Conservation (phyloP, 2,329 filamentous ascomycete genomes). For the Cladosporium velox region DNA sequence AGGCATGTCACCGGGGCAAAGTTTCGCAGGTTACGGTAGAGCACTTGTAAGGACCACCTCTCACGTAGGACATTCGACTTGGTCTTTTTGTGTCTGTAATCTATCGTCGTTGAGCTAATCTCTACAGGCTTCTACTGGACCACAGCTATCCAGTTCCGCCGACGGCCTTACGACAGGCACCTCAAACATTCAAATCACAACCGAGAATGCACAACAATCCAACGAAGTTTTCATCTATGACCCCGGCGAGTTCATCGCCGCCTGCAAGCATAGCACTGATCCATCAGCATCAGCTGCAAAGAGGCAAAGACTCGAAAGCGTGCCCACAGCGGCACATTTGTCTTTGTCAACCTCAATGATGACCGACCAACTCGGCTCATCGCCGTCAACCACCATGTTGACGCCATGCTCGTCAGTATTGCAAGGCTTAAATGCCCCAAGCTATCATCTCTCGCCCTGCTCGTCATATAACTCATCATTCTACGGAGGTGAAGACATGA, state of each 20-base stretch:
- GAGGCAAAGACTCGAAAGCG: conserved; percentile 29
- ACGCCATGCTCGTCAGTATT: background rate
- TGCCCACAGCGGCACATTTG: conserved; percentile 25
- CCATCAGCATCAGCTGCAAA: conserved; percentile 27
- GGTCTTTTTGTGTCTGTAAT: background rate
- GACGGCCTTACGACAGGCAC: background rate
- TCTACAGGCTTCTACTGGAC: background rate
- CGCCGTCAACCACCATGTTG: conserved; percentile 25
- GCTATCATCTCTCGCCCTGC: conserved; percentile 11
- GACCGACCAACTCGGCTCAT: conserved; percentile 11
- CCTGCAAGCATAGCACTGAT: conserved; percentile 27
- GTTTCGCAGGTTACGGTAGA: background rate
- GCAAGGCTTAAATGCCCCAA: background rate
- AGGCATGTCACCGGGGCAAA: background rate
- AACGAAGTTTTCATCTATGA: conserved; percentile 30
- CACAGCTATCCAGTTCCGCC: background rate
- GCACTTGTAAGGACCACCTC: background rate
- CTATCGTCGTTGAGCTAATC: background rate
- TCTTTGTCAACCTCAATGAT: conserved; percentile 24
- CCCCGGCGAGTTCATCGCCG: conserved; percentile 34
- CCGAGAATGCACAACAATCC: background rate
- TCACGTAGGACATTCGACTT: conserved; percentile 1
- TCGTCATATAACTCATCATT: conserved; percentile 8
- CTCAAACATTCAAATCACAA: background rate
- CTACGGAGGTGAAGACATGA: conserved; percentile 39